A percentile compares a stretch with the other conserved stretches of the same genome.
These are phyloP conservation scores for Tephrocybe sp. DNA, from an alignment of 768 basidiomycete species.

Conservation along the genomic window DNA sequence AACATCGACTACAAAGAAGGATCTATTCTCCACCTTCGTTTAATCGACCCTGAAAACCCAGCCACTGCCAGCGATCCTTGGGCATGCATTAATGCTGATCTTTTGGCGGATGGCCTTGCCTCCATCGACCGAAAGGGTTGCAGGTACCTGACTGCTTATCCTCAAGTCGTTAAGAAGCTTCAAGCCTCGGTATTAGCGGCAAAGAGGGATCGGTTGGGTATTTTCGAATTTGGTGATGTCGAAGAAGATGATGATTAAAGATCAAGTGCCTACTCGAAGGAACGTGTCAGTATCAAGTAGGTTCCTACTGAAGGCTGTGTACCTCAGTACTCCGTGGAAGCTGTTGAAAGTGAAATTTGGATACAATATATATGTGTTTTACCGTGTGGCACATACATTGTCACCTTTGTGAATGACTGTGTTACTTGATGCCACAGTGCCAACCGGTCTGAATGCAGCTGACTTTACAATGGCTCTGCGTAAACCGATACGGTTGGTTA, in stretches of 20 bases:
- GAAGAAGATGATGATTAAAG: constrained; percentile 72
- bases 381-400: no score
- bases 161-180: constrained; percentile 62
- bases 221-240: constrained; percentile 91
- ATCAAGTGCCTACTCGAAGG: no score
- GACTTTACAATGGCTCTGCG: not conserved
- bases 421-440: no score
- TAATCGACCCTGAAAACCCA: constrained; percentile 86
- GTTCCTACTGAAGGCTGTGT: no score
- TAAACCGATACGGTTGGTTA: constrained; percentile 53
- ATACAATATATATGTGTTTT: no score
- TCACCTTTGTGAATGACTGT: no score
- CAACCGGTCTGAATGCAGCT: no score
- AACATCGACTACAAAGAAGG: constrained; percentile 89
- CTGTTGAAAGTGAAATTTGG: no score
- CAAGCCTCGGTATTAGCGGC: constrained; percentile 60
- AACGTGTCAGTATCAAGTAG: no score
- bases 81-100: constrained; percentile 83
- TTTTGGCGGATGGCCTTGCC: constrained; percentile 86
- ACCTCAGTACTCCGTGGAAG: no score
- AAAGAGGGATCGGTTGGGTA: constrained; percentile 72
- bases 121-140: constrained; percentile 74
- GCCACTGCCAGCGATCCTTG: constrained; percentile 62
- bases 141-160: constrained; percentile 70
- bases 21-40: constrained; percentile 74